Evolutionary conservation across 257 asterid species (phyloP), one percentile per base, ranked within the genome.

Genomic region (Solanum bulbocastanum): DNA sequence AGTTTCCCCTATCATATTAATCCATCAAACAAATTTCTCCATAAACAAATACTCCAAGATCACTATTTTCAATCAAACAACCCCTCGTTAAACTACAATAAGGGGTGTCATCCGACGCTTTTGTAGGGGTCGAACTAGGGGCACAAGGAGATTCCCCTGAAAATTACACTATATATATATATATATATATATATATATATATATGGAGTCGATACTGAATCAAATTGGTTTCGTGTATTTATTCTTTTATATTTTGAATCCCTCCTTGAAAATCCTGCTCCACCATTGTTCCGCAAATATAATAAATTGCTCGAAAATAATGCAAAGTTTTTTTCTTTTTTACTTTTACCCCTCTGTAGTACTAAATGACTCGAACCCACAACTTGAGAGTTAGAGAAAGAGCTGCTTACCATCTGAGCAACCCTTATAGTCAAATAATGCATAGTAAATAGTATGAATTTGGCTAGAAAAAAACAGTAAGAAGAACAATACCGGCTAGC

Each of bases 401-500:
- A 56, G n/a, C n/a, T 56, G 25, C 27, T 22, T 56, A 56, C 11
- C 11, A 56, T 7, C 27, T 5, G 27, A 22, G 25, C 11, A 58
- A 58, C 66, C 66, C 66, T 20, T 58, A 56, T 6, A 20, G 66
- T 52, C 62, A 18, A 52, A 52, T 52, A 52, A 52, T 58, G 25
- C 66, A 58, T 22, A 58, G 25, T 8, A 58, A n/a, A n/a, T 62
- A 62, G 15, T 62, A 62, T 62, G 71, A n/a, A 66, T 66, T 66
- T 69, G n/a, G n/a, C 1, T 71, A 71, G 6, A 71, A 71, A 71
- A 71, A 39, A 78, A 42, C 14, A 79, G 8, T 3, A 46, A 44
- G 68, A 79, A 27, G 69, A 81, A 81, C 4, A 16, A 40, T 88
- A 88, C 90, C 90, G 81, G 73, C 49, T 75, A 58, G 88, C 90